phyloP scores from a whole-genome alignment of 2,329 filamentous ascomycete genomes.

The Cordyceps cicadae region DNA sequence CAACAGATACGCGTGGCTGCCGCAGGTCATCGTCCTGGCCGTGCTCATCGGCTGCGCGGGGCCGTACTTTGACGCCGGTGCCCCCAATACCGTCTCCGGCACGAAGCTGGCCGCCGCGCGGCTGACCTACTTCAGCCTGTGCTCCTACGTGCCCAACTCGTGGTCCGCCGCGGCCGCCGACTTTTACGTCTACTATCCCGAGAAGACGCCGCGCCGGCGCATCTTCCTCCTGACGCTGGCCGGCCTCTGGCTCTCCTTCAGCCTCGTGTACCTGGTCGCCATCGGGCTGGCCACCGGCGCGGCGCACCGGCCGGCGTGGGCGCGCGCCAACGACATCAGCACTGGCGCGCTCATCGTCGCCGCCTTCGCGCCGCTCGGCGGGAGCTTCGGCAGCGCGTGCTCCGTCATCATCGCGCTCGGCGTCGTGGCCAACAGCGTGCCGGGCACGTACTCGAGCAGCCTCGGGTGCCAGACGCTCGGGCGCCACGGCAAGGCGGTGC shows the following conservation, averaged over 20 bases:
- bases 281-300: conserved; percentile 45
- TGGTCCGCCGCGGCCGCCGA: conserved; percentile 71
- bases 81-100: conserved; percentile 48
- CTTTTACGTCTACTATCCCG: conserved; percentile 72
- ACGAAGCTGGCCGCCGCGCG: conserved; percentile 53
- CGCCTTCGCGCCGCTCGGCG: conserved; percentile 44
- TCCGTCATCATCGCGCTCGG: conserved; percentile 47
- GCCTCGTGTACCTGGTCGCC: conserved; percentile 59
- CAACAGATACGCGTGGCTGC: conserved; percentile 39
- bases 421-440: conserved; percentile 47
- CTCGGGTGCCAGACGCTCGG: conserved; percentile 52
- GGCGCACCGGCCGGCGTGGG: conserved; percentile 41
- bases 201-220: conserved; percentile 46
- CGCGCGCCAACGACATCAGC: conserved; percentile 40
- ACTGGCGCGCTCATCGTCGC: conserved; percentile 49
- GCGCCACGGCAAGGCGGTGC: conserved; percentile 43
- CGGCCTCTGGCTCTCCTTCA: conserved; percentile 53
- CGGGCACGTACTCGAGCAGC: conserved; percentile 48
- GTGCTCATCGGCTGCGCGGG: conserved; percentile 63
- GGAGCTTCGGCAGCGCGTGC: conserved; percentile 52
- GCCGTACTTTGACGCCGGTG: conserved; percentile 54
- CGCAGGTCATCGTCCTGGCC: conserved; percentile 64
- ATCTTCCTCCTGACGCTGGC: conserved; percentile 62
- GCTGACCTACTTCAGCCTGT: conserved; percentile 63
- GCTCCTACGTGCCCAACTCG: conserved; percentile 39